phyloP scores from a whole-genome alignment of 805 yeast species.

The Kluyveromyces nonfermentans region DNA sequence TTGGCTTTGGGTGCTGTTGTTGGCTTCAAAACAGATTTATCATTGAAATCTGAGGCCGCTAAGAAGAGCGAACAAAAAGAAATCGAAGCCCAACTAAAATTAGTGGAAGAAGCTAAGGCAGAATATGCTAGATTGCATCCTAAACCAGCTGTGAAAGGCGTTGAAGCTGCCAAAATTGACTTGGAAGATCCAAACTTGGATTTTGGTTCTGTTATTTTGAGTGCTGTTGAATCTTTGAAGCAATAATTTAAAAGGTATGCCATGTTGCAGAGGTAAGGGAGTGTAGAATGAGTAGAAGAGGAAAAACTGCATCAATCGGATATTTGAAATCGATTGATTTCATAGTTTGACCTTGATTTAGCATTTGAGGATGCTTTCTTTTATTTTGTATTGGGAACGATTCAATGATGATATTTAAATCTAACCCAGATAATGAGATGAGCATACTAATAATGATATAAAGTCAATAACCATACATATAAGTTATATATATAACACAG shows the following conservation, averaged over 20 bases:
- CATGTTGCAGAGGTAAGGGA: neutral
- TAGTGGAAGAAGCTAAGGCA: slow-evolving; percentile 82
- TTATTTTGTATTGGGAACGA: neutral
- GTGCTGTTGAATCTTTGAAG: slow-evolving; percentile 49
- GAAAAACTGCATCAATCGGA: neutral
- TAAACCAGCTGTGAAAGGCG: slow-evolving; percentile 29
- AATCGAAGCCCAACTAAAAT: slow-evolving; percentile 56
- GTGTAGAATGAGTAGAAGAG: neutral
- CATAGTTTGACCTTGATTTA: neutral
- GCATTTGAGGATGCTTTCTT: neutral
- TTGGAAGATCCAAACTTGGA: slow-evolving; percentile 89
- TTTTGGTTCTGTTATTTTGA: slow-evolving; percentile 58
- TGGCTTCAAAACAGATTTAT: slow-evolving; percentile 79
- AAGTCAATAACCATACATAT: neutral
- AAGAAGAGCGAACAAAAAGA: slow-evolving; percentile 49
- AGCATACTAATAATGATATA: neutral
- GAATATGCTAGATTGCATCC: slow-evolving; percentile 66
- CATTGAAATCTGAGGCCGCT: slow-evolving; percentile 50
- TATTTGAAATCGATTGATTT: neutral
- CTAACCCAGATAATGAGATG: neutral
- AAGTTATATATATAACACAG: neutral
- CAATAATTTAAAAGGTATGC: slow-evolving; percentile 9
- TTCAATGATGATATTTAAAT: neutral
- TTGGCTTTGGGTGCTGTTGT: slow-evolving; percentile 80
- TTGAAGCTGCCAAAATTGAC: slow-evolving; percentile 43